These are phyloP conservation scores for Monoraphidium neglectum DNA, from an alignment of 139 green algal genomes.

Conservation along the genomic window DNA sequence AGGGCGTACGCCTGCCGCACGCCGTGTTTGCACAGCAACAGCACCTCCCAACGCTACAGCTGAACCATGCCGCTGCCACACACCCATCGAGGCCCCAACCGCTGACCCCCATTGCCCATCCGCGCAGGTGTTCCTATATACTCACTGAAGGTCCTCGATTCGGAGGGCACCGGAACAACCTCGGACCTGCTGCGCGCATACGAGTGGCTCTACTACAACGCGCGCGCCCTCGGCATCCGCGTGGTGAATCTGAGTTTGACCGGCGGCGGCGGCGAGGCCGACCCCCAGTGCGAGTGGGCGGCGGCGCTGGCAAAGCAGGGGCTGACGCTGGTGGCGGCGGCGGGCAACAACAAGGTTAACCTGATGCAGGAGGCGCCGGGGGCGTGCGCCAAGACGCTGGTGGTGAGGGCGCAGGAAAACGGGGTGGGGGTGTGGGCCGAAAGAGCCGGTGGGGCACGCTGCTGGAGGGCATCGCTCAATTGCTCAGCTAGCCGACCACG, in stretches of 20 bases:
- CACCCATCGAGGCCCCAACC: too few relatives aligned
- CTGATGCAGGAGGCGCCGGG: conserved; percentile 10
- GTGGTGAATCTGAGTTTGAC: conserved; percentile 25
- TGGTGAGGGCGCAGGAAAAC: too few relatives aligned
- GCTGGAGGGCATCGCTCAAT: too few relatives aligned
- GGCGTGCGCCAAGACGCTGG: conserved; percentile 4
- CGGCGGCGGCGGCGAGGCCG: not conserved
- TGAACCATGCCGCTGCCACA: too few relatives aligned
- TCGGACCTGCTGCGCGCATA: conserved; percentile 25
- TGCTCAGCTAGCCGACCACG: too few relatives aligned
- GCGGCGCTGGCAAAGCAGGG: conserved; percentile 3
- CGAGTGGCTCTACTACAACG: conserved; percentile 7
- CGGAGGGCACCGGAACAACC: conserved; percentile 11
- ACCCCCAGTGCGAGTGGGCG: conserved; percentile 14
- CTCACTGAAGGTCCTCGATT: conserved; percentile 5
- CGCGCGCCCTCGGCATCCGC: conserved; percentile 7
- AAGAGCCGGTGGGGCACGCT: too few relatives aligned
- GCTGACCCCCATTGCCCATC: too few relatives aligned
- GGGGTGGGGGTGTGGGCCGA: too few relatives aligned
- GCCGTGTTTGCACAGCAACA: too few relatives aligned
- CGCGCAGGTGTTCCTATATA: conserved; percentile 19
- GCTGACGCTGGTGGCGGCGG: conserved; percentile 21
- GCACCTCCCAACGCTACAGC: too few relatives aligned
- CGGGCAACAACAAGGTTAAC: not conserved
- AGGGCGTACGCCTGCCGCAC: too few relatives aligned